Percentiles rank a stretch among this genome's conserved stretches.
Conservation (phyloP, 495 filamentous ascomycete species). For the Aspergillus sclerotiicarbonarius region DNA sequence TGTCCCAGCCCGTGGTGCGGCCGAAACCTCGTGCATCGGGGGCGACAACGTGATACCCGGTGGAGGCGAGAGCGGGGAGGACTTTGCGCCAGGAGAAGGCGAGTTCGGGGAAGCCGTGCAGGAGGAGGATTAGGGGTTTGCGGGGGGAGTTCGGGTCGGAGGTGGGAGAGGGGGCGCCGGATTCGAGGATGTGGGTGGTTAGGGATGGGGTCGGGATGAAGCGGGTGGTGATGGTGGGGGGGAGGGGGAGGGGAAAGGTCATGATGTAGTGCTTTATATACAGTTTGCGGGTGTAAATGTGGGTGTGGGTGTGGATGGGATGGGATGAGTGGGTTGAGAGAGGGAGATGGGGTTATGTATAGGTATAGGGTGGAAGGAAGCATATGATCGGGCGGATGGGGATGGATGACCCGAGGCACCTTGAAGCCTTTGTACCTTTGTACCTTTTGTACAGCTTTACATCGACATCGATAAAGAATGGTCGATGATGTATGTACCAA, state of each 20-base stretch:
- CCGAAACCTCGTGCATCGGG: slow-evolving; percentile 70
- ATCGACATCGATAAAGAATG: too few relatives aligned
- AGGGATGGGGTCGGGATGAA: slow-evolving; percentile 58
- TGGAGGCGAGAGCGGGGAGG: slow-evolving; percentile 51
- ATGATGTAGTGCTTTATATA: slow-evolving; percentile 3
- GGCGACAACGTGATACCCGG: slow-evolving; percentile 63
- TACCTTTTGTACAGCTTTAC: too few relatives aligned
- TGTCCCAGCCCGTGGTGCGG: slow-evolving; percentile 62
- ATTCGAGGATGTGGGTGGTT: slow-evolving; percentile 60
- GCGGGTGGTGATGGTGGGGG: slow-evolving; percentile 41
- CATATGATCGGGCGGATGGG: too few relatives aligned
- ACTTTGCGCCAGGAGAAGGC: slow-evolving; percentile 69
- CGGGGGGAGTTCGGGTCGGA: slow-evolving; percentile 19
- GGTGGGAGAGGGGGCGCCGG: slow-evolving; percentile 36
- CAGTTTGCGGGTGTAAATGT: background rate
- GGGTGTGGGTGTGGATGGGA: slow-evolving; percentile 7
- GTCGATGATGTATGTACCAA: background rate
- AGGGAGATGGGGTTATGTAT: too few relatives aligned
- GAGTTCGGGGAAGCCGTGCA: slow-evolving; percentile 67
- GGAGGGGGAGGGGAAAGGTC: slow-evolving; percentile 46
- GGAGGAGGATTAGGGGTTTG: slow-evolving; percentile 57
- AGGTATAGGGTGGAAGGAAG: too few relatives aligned
- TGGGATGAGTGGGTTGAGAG: too few relatives aligned
- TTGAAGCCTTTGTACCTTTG: too few relatives aligned
- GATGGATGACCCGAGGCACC: too few relatives aligned